Evolutionary conservation across 305 asterid species (phyloP).

Genomic region (Plantago coronopus): DNA sequence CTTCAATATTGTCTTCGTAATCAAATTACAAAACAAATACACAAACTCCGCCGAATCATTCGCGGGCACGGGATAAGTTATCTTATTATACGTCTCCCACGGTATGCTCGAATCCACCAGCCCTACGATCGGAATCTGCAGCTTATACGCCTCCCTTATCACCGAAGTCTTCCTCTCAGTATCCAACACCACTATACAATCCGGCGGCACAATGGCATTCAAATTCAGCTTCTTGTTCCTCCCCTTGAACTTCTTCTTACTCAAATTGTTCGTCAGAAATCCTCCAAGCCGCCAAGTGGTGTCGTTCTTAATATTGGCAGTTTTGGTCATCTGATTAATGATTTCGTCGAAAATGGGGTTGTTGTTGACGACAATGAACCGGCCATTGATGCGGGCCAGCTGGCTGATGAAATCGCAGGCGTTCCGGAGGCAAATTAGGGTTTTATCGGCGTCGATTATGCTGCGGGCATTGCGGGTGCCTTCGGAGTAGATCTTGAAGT

Average conservation of each 20-base stretch:
- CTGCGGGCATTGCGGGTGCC: conserved; percentile 78
- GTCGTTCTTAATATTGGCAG: conserved; percentile 64
- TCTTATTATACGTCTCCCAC: conserved; percentile 70
- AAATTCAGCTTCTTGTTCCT: conserved; percentile 79
- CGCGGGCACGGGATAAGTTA: conserved; percentile 88
- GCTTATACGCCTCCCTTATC: conserved; percentile 67
- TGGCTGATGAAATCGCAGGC: conserved; percentile 87
- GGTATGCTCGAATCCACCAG: conserved; percentile 89
- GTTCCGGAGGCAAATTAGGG: conserved; percentile 78
- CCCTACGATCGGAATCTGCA: conserved; percentile 92
- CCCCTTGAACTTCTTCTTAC: conserved; percentile 79
- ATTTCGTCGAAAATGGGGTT: conserved; percentile 77
- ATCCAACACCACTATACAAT: conserved; percentile 83
- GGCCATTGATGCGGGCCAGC: conserved; percentile 60
- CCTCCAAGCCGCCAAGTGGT: conserved; percentile 98
- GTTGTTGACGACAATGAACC: conserved; percentile 85
- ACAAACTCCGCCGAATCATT: conserved; percentile 90
- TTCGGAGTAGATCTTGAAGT: conserved; percentile 78
- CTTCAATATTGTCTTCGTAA: conserved; percentile 76
- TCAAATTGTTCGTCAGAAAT: conserved; percentile 77
- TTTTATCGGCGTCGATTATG: conserved; percentile 78
- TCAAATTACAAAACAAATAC: conserved; percentile 89
- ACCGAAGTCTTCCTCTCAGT: conserved; percentile 81
- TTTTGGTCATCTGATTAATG: conserved; percentile 59
- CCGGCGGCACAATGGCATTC: conserved; percentile 65